Conservation (phyloP, 331 rosid genomes). For the Prunus yedoensis region DNA sequence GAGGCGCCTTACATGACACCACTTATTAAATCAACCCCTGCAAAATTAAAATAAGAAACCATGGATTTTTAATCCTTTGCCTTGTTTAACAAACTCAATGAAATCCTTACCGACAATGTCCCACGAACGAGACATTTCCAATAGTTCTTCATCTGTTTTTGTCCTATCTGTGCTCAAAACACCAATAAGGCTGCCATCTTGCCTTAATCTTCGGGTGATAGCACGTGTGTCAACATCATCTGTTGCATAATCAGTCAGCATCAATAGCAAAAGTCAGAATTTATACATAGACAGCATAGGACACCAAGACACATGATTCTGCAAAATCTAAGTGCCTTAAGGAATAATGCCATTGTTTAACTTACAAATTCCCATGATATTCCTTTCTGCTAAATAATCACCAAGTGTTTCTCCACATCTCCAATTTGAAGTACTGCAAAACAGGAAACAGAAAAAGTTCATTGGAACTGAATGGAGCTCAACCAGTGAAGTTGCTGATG, state of each 20-base stretch:
- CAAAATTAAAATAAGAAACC: slow-evolving; percentile 25
- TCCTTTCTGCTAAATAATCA: slow-evolving; percentile 69
- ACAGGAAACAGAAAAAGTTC: background rate
- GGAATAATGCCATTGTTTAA: slow-evolving; percentile 2
- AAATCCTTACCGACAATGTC: slow-evolving; percentile 74
- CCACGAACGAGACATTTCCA: slow-evolving; percentile 78
- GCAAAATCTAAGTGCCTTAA: background rate
- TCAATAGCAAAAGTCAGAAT: slow-evolving; percentile 8
- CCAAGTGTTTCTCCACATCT: slow-evolving; percentile 62
- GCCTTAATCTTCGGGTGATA: slow-evolving; percentile 77
- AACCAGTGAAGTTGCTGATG: background rate
- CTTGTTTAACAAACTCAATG: background rate
- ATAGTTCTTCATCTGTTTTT: slow-evolving; percentile 69
- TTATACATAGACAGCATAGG: background rate
- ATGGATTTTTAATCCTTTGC: background rate
- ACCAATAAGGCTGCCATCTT: slow-evolving; percentile 91
- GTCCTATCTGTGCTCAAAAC: slow-evolving; percentile 79
- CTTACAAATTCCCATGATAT: slow-evolving; percentile 93
- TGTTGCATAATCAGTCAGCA: slow-evolving; percentile 38
- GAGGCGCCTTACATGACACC: slow-evolving; percentile 81
- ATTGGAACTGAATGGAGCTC: slow-evolving; percentile 6
- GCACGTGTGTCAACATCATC: slow-evolving; percentile 92
- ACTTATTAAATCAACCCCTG: slow-evolving; percentile 84
- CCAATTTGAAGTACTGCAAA: slow-evolving; percentile 82
- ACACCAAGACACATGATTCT: background rate